Evolutionary conservation across 1,284 basidiomycete species (phyloP), one percentile per base, ranked within the genome.

Genomic region (Clitocybe nebularis): DNA sequence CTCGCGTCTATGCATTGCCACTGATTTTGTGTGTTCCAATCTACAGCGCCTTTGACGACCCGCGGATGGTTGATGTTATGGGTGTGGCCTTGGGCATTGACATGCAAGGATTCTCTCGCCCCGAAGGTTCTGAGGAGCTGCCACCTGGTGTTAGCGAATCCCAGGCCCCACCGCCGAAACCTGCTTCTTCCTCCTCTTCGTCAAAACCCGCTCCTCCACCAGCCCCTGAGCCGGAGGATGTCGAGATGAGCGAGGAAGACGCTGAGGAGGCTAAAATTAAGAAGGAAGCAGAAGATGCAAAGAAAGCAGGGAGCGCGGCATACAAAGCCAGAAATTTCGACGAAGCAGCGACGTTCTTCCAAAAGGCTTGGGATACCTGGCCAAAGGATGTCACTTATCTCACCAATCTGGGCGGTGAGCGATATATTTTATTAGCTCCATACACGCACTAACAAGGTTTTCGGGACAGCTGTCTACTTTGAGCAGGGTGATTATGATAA

Each of bases 71-170:
- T 65, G 83, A 88, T 56, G 93, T 93, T 14, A 75, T 97, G 47
- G 94, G 94, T 49, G 94, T 84, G 7, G 75, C 93, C 47, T 93
- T 97, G 89, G 93, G 93, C 36, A 79, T 98, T 53, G 93, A 98
- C 64, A 79, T 98, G 62, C 84, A 91, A 63, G 92, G 87, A 39
- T 90, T 90, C 64, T 75, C 82, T 45, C 77, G 93, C 44, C 84
- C 88, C 19, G 89, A 92, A 68, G 92, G 90, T 29, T 90, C 89
- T 5, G 77, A 86, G 46, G 89, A 91, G 45, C 69, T 87, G 40
- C 88, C 89, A 4, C 74, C 82, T 3, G 84, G 81, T 33, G 57
- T 77, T 44, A 57, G 42, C 25, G 14, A 55, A 42, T 46, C 59
- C 1, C 54, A 57, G 20, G 55, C 63, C 3, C 54, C 69, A 20